Conservation (phyloP, 306 rosid genomes). For the Geum urbanum region DNA sequence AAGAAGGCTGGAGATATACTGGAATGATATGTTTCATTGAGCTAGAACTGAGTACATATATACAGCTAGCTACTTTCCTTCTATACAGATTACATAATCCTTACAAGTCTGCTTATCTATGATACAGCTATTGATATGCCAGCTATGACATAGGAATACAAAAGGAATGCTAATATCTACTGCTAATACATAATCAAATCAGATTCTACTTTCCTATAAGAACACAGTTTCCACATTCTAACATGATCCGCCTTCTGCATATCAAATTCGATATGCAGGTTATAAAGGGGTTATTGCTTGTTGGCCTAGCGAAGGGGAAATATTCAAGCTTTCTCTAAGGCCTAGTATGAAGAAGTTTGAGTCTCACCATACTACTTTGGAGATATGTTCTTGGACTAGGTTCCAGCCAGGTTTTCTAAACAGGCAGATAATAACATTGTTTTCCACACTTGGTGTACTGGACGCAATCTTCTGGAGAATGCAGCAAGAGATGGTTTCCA, state of each 20-base stretch:
- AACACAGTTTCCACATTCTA: too few relatives aligned
- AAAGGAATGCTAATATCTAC: too few relatives aligned
- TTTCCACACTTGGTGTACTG: constrained; percentile 52
- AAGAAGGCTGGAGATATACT: too few relatives aligned
- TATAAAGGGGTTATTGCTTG: constrained; percentile 84
- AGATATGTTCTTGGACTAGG: constrained; percentile 83
- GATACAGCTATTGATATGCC: too few relatives aligned
- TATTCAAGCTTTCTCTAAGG: constrained; percentile 58
- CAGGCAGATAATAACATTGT: constrained; percentile 73
- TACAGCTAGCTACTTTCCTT: too few relatives aligned
- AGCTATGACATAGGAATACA: too few relatives aligned
- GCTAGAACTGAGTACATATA: too few relatives aligned
- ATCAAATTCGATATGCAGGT: constrained; percentile 88
- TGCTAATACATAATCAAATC: too few relatives aligned
- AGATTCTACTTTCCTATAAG: too few relatives aligned
- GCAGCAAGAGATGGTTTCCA: constrained; percentile 71
- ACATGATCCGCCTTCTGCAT: constrained; percentile 72
- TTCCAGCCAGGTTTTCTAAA: constrained; percentile 87
- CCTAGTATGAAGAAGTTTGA: constrained; percentile 66
- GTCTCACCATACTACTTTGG: constrained; percentile 52
- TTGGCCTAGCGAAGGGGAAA: constrained; percentile 67
- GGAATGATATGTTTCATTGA: too few relatives aligned
- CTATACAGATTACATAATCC: too few relatives aligned
- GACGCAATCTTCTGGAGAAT: constrained; percentile 64
- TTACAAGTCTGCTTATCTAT: too few relatives aligned